These are phyloP conservation scores for Vicia faba DNA, from an alignment of 306 rosid genomes.

Conservation along the genomic window DNA sequence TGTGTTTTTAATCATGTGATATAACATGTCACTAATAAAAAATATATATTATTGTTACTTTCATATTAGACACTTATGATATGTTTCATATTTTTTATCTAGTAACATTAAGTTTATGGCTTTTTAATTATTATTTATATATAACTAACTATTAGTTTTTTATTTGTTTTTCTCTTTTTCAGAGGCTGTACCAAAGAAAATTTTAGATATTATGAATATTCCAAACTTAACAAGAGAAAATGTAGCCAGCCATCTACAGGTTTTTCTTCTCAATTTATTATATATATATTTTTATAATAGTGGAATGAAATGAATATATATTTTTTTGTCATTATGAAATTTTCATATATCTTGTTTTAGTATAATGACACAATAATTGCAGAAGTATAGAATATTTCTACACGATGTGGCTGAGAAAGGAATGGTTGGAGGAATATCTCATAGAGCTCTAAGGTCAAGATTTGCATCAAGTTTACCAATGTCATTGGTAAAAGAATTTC, in stretches of 20 bases:
- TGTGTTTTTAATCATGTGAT: too few relatives aligned
- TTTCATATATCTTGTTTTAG: background rate
- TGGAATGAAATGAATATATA: background rate
- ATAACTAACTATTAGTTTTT: background rate
- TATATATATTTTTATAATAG: background rate
- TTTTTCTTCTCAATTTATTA: conserved; percentile 17
- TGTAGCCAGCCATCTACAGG: conserved; percentile 81
- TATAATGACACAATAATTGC: conserved; percentile 16
- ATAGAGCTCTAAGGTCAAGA: conserved; percentile 45
- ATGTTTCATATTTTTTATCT: background rate
- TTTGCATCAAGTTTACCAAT: conserved; percentile 47
- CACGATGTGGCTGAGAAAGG: conserved; percentile 48
- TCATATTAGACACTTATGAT: background rate
- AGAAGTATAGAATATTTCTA: conserved; percentile 67
- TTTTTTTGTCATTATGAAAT: background rate
- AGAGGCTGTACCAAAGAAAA: conserved; percentile 68
- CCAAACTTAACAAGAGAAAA: conserved; percentile 63
- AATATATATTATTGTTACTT: background rate
- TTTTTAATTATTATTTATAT: background rate
- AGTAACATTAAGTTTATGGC: background rate
- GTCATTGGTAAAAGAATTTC: conserved; percentile 1
- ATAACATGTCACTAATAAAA: background rate
- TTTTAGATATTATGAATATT: conserved; percentile 63
- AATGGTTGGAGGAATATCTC: conserved; percentile 36
- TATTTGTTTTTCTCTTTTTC: conserved; percentile 3